These are phyloP conservation scores for Fusarium scirpi DNA, from an alignment of 2,329 filamentous ascomycete genomes.

Conservation along the genomic window DNA sequence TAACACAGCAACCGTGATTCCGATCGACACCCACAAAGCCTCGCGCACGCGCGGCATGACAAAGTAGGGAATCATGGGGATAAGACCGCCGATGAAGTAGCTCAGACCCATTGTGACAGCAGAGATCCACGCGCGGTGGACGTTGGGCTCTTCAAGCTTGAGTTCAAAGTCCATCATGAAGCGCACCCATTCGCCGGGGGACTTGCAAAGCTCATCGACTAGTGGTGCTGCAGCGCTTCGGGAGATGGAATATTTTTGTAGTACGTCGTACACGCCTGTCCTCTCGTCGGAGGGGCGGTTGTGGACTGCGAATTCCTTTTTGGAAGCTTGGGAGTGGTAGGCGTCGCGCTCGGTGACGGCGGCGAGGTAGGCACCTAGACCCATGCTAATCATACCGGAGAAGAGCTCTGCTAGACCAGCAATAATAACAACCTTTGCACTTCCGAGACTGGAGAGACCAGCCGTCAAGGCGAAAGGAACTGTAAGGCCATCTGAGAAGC, in stretches of 20 bases:
- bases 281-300: slow-evolving; percentile 59
- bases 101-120: slow-evolving; percentile 75
- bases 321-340: slow-evolving; percentile 62
- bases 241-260: slow-evolving; percentile 63
- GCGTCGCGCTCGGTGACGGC: slow-evolving; percentile 67
- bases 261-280: slow-evolving; percentile 62
- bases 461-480: slow-evolving; percentile 84
- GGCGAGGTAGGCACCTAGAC: slow-evolving; percentile 78
- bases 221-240: slow-evolving; percentile 58
- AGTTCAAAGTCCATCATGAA: slow-evolving; percentile 73
- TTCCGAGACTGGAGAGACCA: slow-evolving; percentile 74
- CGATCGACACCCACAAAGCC: slow-evolving; percentile 70
- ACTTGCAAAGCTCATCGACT: slow-evolving; percentile 62
- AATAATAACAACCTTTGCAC: slow-evolving; percentile 75
- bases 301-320: slow-evolving; percentile 58
- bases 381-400: slow-evolving; percentile 82
- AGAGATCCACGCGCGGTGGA: slow-evolving; percentile 62
- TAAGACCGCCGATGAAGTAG: slow-evolving; percentile 77
- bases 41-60: slow-evolving; percentile 60
- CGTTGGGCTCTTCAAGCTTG: slow-evolving; percentile 59
- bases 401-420: slow-evolving; percentile 81
- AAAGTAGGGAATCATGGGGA: slow-evolving; percentile 79
- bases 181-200: slow-evolving; percentile 62
- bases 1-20: slow-evolving; percentile 70
- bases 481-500: slow-evolving; percentile 81